Conservation (phyloP, 116 monocot species). For the Zostera marina region DNA sequence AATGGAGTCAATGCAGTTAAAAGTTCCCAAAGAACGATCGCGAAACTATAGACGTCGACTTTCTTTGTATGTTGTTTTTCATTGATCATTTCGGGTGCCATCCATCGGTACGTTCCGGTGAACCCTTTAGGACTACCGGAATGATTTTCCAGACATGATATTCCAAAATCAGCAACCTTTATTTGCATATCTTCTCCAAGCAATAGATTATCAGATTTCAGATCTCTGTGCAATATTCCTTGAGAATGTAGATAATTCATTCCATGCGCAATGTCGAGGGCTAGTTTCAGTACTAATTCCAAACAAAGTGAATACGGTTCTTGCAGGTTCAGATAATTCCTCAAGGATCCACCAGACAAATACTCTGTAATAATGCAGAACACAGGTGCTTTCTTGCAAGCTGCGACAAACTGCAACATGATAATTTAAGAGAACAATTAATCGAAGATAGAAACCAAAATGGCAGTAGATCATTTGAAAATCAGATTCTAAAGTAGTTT, state of each 20-base stretch:
- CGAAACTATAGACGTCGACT: slow-evolving; percentile 96
- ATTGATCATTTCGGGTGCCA: slow-evolving; percentile 99
- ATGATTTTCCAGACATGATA: slow-evolving; percentile 80
- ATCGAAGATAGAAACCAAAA: no score
- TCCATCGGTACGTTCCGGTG: slow-evolving; percentile 88
- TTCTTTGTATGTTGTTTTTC: slow-evolving; percentile 86
- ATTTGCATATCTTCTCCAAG: slow-evolving; percentile 73
- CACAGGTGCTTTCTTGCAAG: slow-evolving; percentile 91
- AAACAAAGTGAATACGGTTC: slow-evolving; percentile 61
- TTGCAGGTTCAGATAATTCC: slow-evolving; percentile 83
- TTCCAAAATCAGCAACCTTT: slow-evolving; percentile 96
- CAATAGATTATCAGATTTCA: slow-evolving; percentile 93
- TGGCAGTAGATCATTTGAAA: no score
- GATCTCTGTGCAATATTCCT: slow-evolving; percentile 83
- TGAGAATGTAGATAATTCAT: slow-evolving; percentile 87
- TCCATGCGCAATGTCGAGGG: slow-evolving; percentile 75
- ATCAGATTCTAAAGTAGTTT: no score
- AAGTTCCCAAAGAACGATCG: slow-evolving; percentile 86
- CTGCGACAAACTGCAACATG: slow-evolving; percentile 74
- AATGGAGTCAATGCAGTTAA: slow-evolving; percentile 85
- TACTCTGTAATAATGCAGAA: slow-evolving; percentile 98
- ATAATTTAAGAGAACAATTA: background rate
- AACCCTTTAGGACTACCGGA: slow-evolving; percentile 71
- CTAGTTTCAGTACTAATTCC: slow-evolving; percentile 48
- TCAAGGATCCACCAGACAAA: slow-evolving; percentile 73